Conservation (phyloP, 1,284 basidiomycete genomes). For the Boletellus dicymbophilus region DNA sequence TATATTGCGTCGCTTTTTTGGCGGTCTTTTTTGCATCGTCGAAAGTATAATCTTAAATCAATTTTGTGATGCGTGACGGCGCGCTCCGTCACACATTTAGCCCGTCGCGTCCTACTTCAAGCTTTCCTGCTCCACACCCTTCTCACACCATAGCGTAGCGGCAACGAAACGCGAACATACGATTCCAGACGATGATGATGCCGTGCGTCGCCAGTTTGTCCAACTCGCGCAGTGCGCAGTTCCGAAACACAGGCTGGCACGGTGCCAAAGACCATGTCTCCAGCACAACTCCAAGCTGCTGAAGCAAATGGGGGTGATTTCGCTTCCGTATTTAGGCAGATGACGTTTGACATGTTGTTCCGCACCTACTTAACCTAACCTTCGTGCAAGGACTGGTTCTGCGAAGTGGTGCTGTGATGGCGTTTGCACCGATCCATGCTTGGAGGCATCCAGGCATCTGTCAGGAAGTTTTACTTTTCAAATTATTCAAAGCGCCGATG, state of each 20-base stretch:
- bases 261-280: constrained; percentile 41
- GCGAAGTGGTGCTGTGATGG: constrained; percentile 58
- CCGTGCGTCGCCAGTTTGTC: constrained; percentile 33
- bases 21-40: too few relatives aligned
- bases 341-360: constrained; percentile 3
- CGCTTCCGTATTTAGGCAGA: not conserved
- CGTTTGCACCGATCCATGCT: constrained; percentile 51
- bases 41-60: too few relatives aligned
- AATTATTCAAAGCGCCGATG: too few relatives aligned
- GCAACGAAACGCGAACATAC: constrained; percentile 43
- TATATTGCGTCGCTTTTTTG: too few relatives aligned
- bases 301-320: constrained; percentile 51
- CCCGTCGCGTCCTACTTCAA: constrained; percentile 9
- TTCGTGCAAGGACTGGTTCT: constrained; percentile 48
- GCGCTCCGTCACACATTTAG: constrained; percentile 21
- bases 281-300: constrained; percentile 42
- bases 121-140: not conserved
- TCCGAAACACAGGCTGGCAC: constrained; percentile 37
- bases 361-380: constrained; percentile 41
- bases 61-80: constrained; percentile 23
- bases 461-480: too few relatives aligned
- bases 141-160: constrained; percentile 11
- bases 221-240: constrained; percentile 46
- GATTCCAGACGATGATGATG: constrained; percentile 37
- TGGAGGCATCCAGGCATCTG: constrained; percentile 31